Evolutionary conservation across 352 stramenopile species (phyloP), one percentile per base, ranked within the genome.

Genomic region (Phytopythium delawarense): DNA sequence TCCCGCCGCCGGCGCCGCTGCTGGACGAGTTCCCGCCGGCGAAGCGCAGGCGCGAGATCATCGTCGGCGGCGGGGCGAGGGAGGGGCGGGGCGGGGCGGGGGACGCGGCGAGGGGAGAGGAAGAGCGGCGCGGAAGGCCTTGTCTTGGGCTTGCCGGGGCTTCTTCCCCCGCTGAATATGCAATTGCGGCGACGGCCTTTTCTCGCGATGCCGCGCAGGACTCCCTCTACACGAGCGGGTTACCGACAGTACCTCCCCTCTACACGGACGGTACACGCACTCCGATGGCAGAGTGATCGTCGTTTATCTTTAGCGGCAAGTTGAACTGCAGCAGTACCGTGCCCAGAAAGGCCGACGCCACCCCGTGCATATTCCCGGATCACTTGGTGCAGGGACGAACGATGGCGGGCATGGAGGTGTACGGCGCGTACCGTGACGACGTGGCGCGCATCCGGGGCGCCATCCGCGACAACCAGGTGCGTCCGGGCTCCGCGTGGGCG

Each of bases 41-140:
- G 67, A 89, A 70, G 59, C 82, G 81, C 69, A 91, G 78, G 59
- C 79, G 78, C 30, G 74, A 81, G 71, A 92, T 91, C 81, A 92
- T 90, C 12, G 25, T 37, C 21, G 25, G 9, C 6, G 58, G 30
- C 57, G 30, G 25, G n/a, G 37, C 51, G 46, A 46, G 52, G 35
- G 20, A 35, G 6, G 35, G 35, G 35, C 35, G 35, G 35, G 5
- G 35, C 35, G 35, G 35, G 0, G 35, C 35, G 35, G 35, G 35
- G 35, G 35, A 4, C 35, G 35, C 9, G 35, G 35, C 35, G 35
- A 40, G 35, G 35, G 35, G 35, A 40, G 35, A 40, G 35, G 12
- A 0, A 40, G 12, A 0, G 12, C 9, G 35, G 35, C 8, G 5
- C 34, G 1, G 0, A 5, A 39, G 7, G 34, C 34, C 34, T 39